Conservation (phyloP, 306 rosid species). For the Gynostemma pentaphyllum region DNA sequence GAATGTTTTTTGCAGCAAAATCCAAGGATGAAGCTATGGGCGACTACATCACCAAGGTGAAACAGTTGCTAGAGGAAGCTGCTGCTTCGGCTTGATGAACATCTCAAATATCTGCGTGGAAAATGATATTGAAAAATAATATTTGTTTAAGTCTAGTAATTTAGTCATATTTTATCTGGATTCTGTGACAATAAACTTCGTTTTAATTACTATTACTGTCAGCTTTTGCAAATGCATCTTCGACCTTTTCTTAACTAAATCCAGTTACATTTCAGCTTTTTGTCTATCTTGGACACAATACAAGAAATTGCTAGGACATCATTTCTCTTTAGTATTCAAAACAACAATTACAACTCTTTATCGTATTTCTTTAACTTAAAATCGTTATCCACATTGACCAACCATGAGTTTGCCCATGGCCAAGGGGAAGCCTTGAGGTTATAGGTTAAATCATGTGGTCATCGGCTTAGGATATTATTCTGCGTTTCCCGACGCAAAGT, state of each 20-base stretch:
- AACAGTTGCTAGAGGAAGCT: constrained; percentile 73
- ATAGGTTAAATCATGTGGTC: too few relatives aligned
- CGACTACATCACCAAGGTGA: constrained; percentile 89
- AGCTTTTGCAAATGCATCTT: neutral
- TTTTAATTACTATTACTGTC: neutral
- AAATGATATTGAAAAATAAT: constrained; percentile 3
- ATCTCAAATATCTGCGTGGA: neutral
- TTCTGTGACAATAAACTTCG: neutral
- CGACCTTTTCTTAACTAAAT: constrained; percentile 1
- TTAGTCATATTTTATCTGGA: neutral
- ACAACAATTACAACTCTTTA: neutral
- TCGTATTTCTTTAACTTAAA: too few relatives aligned
- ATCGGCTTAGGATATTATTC: too few relatives aligned
- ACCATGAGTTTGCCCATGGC: too few relatives aligned
- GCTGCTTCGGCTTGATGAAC: constrained; percentile 32
- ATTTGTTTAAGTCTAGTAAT: constrained; percentile 2
- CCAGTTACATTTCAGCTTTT: neutral
- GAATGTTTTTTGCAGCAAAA: constrained; percentile 41
- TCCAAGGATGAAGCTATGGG: constrained; percentile 78
- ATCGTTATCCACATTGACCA: too few relatives aligned
- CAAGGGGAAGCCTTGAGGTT: too few relatives aligned
- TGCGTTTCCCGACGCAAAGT: too few relatives aligned
- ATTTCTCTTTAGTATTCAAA: neutral
- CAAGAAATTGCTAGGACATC: too few relatives aligned
- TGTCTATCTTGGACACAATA: neutral